These are phyloP conservation scores for Trametes polyzona DNA, from an alignment of 1,284 basidiomycete species.

Conservation along the genomic window DNA sequence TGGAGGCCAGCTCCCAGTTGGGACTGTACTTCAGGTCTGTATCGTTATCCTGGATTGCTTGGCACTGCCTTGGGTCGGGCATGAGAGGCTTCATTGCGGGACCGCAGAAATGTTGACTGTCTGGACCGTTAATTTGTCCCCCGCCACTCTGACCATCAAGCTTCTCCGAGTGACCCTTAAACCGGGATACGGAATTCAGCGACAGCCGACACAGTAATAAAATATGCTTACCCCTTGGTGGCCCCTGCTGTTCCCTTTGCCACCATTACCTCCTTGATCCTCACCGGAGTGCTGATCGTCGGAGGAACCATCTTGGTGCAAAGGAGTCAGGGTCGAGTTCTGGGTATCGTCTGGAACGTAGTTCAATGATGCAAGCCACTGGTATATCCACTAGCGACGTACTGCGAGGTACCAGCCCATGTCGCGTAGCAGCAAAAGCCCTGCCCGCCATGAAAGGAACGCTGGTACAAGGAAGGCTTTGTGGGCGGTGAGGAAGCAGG, in stretches of 20 bases:
- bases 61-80: not conserved
- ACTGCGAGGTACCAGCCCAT: constrained; percentile 2
- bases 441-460: not conserved
- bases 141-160: too few relatives aligned
- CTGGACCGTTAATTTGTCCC: too few relatives aligned
- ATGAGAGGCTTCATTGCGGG: not conserved
- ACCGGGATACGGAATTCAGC: too few relatives aligned
- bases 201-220: not conserved
- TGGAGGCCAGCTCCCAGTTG: not conserved
- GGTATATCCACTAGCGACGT: not conserved
- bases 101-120: too few relatives aligned
- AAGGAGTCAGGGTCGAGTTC: not conserved
- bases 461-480: too few relatives aligned
- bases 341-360: not conserved
- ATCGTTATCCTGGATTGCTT: constrained; percentile 8
- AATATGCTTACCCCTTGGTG: not conserved
- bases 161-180: too few relatives aligned
- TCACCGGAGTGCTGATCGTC: not conserved
- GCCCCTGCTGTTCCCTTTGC: not conserved
- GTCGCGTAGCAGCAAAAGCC: not conserved
- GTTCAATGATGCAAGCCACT: not conserved
- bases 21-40: not conserved
- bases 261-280: not conserved
- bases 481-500: not conserved
- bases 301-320: not conserved